Evolutionary conservation across 2,329 filamentous ascomycete species (phyloP), one percentile per base, ranked within the genome.

Genomic region (Dactylellina haptotyla): DNA sequence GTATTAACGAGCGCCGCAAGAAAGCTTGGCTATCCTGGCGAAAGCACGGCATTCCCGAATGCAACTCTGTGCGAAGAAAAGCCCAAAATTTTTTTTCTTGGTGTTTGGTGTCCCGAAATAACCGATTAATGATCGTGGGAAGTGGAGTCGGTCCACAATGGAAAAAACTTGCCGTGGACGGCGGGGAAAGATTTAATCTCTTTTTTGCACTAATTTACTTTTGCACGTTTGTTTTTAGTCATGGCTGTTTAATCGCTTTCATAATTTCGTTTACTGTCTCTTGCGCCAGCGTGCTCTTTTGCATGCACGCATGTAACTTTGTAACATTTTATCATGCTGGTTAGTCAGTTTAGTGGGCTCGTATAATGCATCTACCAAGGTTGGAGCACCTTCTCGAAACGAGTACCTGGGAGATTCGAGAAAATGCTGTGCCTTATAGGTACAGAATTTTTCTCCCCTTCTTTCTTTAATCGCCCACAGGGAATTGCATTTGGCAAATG

Each of bases 31-130:
- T 37, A 50, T 10, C 12, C 23, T 23, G 5, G 14, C 20, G 16
- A 16, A 45, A 8, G 41, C 59, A 54, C 48, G 59, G 58, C 58
- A 63, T 41, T 51, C 32, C 34, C 53, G 62, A n/a, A n/a, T n/a
- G n/a, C n/a, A n/a, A 51, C 62, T 57, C 41, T 48, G 37, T 48
- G 28, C 37, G 20, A 20, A 43, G 6, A 43, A 14, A 4, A 6
- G 4, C 37, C 37, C 37, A n/a, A 41, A n/a, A n/a, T 34, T 41
- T 10, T n/a, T 4, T 41, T 41, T 41, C 18, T 41, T 41, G 14
- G 14, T 41, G 32, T 14, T 41, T 4, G 14, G 37, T 10, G 4
- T 43, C 34, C 61, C 61, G 61, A 25, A 41, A 54, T 54, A 45
- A 43, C 61, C 46, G 48, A 54, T 63, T 56, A 45, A 46, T 54